phyloP scores from a whole-genome alignment of 805 yeast species.

The Lipomyces yamadae region DNA sequence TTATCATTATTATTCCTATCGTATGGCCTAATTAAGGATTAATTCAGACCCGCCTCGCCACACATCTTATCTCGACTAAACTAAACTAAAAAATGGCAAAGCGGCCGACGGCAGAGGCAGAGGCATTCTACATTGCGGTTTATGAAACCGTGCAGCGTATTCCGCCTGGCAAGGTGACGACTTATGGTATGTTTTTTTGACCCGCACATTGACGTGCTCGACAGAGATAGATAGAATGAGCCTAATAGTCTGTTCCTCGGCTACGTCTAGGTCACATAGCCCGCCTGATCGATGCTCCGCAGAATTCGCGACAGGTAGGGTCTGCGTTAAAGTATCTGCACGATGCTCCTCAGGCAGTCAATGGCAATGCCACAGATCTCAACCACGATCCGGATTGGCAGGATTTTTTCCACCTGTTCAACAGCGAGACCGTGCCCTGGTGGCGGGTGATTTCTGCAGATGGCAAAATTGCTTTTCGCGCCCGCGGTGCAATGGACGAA shows the following conservation, averaged over 20 bases:
- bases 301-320: constrained; percentile 76
- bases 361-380: not conserved
- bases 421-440: constrained; percentile 65
- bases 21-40: not conserved
- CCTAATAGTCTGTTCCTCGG: not conserved
- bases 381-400: not conserved
- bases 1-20: too few relatives aligned
- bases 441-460: constrained; percentile 74
- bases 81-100: not conserved
- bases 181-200: constrained; percentile 57
- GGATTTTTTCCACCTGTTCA: constrained; percentile 38
- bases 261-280: constrained; percentile 63
- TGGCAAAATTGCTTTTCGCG: constrained; percentile 62
- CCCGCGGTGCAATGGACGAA: constrained; percentile 48
- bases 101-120: constrained; percentile 51
- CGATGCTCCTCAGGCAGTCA: not conserved
- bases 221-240: not conserved
- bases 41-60: too few relatives aligned
- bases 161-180: constrained; percentile 67
- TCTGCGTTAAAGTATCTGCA: constrained; percentile 62
- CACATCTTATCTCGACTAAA: too few relatives aligned
- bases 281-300: constrained; percentile 62
- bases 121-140: constrained; percentile 65
- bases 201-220: not conserved
- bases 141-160: constrained; percentile 58